Conservation (phyloP, 805 yeast genomes). For the Cephaloascus fragrans region DNA sequence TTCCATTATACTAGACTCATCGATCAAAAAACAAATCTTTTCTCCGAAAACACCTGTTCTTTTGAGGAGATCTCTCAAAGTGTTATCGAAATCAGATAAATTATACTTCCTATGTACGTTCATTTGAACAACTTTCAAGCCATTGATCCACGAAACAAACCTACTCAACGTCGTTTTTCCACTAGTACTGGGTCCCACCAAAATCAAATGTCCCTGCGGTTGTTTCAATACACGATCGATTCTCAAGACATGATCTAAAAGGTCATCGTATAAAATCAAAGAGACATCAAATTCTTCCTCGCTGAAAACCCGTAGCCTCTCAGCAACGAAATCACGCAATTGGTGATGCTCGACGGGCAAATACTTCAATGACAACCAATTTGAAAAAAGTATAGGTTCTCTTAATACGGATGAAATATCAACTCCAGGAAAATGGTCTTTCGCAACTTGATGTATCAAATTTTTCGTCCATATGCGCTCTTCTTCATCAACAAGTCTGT, state of each 20-base stretch:
- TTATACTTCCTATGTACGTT: slow-evolving; percentile 44
- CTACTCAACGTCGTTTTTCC: slow-evolving; percentile 71
- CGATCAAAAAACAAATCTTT: slow-evolving; percentile 61
- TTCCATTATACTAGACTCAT: slow-evolving; percentile 70
- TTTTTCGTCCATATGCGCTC: slow-evolving; percentile 43
- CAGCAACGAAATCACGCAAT: slow-evolving; percentile 44
- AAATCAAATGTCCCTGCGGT: slow-evolving; percentile 82
- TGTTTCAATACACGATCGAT: slow-evolving; percentile 77
- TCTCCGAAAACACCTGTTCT: slow-evolving; percentile 47
- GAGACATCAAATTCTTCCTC: slow-evolving; percentile 67
- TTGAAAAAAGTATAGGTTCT: slow-evolving; percentile 56
- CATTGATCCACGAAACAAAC: slow-evolving; percentile 91
- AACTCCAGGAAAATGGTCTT: slow-evolving; percentile 34
- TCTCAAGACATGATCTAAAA: slow-evolving; percentile 65
- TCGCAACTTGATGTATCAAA: slow-evolving; percentile 22
- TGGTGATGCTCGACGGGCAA: slow-evolving; percentile 40
- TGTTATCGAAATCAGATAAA: slow-evolving; percentile 56
- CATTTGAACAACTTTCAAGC: slow-evolving; percentile 51
- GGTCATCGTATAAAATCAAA: slow-evolving; percentile 56
- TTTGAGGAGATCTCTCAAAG: slow-evolving; percentile 44
- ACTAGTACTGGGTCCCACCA: slow-evolving; percentile 75
- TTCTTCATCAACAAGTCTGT: slow-evolving; percentile 41
- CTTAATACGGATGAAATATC: slow-evolving; percentile 22
- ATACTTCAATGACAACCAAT: slow-evolving; percentile 65
- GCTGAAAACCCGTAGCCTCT: slow-evolving; percentile 58